phyloP scores from a whole-genome alignment of 2,329 filamentous ascomycete genomes.

The Eurotiales sp. region DNA sequence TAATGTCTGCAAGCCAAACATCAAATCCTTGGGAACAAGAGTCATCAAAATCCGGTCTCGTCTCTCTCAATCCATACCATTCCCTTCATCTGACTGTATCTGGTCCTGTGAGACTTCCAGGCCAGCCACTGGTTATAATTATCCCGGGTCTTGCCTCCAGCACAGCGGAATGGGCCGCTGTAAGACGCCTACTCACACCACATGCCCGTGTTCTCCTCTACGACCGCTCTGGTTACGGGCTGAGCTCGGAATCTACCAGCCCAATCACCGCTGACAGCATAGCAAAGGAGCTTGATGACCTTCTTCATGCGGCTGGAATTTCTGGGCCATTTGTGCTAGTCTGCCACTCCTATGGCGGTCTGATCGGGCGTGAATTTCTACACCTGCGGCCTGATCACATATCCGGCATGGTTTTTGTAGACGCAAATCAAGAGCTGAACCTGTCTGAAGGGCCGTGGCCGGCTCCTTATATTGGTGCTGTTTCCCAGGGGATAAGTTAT shows the following conservation, averaged over 20 bases:
- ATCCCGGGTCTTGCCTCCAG: slow-evolving; percentile 22
- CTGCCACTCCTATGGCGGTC: slow-evolving; percentile 19
- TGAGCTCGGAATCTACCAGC: slow-evolving; percentile 16
- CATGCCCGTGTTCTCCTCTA: slow-evolving; percentile 22
- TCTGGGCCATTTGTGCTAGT: slow-evolving; percentile 17
- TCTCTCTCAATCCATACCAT: slow-evolving; percentile 20
- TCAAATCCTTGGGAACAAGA: slow-evolving; percentile 11
- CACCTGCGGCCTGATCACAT: slow-evolving; percentile 14
- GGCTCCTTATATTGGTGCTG: not conserved
- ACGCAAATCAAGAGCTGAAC: slow-evolving; percentile 18
- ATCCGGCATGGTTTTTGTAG: slow-evolving; percentile 17
- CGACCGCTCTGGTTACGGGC: slow-evolving; percentile 23
- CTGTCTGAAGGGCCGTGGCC: slow-evolving; percentile 7
- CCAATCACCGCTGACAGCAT: slow-evolving; percentile 17
- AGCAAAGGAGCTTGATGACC: slow-evolving; percentile 17
- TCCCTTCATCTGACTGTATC: slow-evolving; percentile 19
- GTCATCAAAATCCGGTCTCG: slow-evolving; percentile 12
- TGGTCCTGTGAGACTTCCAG: slow-evolving; percentile 20
- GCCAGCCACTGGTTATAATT: slow-evolving; percentile 20
- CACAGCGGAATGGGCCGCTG: slow-evolving; percentile 22
- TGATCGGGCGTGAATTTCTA: slow-evolving; percentile 18
- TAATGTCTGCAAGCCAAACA: not conserved
- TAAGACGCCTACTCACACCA: slow-evolving; percentile 18
- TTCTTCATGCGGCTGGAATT: slow-evolving; percentile 14
- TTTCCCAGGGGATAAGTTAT: not conserved